These are phyloP conservation scores for Hymenoscyphus repandus DNA, from an alignment of 2,329 filamentous ascomycete species.

Conservation along the genomic window DNA sequence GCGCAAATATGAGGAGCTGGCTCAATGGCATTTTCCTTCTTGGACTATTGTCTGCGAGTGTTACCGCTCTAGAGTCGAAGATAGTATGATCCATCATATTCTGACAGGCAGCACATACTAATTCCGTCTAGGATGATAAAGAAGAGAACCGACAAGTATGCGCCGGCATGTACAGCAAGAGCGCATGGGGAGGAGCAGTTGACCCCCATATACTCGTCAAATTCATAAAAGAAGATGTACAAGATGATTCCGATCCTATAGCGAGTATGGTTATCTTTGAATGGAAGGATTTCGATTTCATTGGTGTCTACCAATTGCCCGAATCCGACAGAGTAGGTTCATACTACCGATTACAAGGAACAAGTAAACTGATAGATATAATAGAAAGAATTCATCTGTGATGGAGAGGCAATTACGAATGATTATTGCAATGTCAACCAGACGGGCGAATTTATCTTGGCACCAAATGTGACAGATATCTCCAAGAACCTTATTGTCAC, in stretches of 20 bases:
- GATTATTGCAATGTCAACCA: conserved; percentile 72
- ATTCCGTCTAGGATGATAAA: conserved; percentile 58
- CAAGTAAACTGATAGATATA: conserved; percentile 3
- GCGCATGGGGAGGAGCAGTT: conserved; percentile 78
- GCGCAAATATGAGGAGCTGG: conserved; percentile 49
- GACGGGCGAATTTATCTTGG: conserved; percentile 78
- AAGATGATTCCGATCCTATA: conserved; percentile 62
- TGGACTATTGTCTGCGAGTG: conserved; percentile 49
- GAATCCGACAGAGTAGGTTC: conserved; percentile 48
- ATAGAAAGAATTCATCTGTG: conserved; percentile 69
- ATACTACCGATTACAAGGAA: neutral
- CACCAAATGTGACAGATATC: conserved; percentile 65
- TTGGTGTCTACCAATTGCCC: conserved; percentile 61
- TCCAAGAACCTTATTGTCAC: conserved; percentile 72
- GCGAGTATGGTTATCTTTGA: conserved; percentile 90
- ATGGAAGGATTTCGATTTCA: conserved; percentile 77
- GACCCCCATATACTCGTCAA: conserved; percentile 87
- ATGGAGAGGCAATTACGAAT: conserved; percentile 60
- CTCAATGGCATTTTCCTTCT: conserved; percentile 44
- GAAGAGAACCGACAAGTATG: conserved; percentile 78
- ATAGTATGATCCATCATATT: conserved; percentile 40
- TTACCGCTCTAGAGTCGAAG: conserved; percentile 51
- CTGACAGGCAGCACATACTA: conserved; percentile 8
- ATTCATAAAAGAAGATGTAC: conserved; percentile 58
- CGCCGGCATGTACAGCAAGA: conserved; percentile 86